Conservation (phyloP, 176 grass and related monocot genomes). For the Zoysia japonica region DNA sequence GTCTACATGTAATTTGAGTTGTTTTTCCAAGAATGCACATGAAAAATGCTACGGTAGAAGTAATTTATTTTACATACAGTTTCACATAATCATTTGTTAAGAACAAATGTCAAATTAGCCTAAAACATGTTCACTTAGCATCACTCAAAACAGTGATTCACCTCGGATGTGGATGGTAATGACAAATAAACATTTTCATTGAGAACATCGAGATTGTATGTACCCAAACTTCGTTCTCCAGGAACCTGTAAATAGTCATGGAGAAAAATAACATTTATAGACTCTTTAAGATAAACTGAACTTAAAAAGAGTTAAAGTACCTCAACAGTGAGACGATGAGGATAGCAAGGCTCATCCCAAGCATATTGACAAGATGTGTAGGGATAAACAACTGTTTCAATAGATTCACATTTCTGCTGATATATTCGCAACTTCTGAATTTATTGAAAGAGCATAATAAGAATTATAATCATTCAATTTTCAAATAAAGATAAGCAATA, state of each 20-base stretch:
- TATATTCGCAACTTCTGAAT: conserved; percentile 91
- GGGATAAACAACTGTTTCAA: conserved; percentile 87
- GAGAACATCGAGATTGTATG: conserved; percentile 84
- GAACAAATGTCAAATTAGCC: conserved; percentile 5
- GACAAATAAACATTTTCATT: conserved; percentile 69
- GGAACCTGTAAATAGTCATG: conserved; percentile 58
- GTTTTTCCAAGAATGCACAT: not conserved
- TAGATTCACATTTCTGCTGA: conserved; percentile 92
- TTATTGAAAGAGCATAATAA: conserved; percentile 36
- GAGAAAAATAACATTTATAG: conserved; percentile 29
- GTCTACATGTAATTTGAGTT: not conserved
- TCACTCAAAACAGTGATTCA: conserved; percentile 43
- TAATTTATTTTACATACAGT: not conserved
- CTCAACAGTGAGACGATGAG: conserved; percentile 92
- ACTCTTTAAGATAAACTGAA: conserved; percentile 31
- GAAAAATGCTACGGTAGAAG: conserved; percentile 6
- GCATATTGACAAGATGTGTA: conserved; percentile 92
- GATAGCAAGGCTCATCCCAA: conserved; percentile 98
- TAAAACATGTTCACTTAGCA: conserved; percentile 32
- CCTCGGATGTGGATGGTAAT: conserved; percentile 80
- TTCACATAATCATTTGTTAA: not conserved
- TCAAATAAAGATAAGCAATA: conserved; percentile 28
- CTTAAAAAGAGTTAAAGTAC: conserved; percentile 43
- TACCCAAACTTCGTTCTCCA: conserved; percentile 92
- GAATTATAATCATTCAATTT: conserved; percentile 31